Percentiles rank a stretch among this genome's conserved stretches.
Conservation (phyloP, 352 stramenopile species). For the Phytophthora pini region DNA sequence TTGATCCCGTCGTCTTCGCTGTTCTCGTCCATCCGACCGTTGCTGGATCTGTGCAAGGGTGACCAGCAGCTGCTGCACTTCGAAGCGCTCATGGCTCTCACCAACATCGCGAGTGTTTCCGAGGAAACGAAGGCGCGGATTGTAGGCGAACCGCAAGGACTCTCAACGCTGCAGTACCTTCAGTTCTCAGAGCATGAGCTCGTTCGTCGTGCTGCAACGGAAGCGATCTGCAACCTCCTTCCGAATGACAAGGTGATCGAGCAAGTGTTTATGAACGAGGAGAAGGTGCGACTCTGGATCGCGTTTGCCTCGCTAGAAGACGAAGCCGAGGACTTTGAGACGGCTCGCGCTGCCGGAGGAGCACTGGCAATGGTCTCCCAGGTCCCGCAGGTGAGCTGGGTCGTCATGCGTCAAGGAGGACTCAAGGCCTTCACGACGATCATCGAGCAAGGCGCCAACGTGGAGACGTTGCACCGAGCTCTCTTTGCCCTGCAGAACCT, state of each 20-base stretch:
- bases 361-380: slow-evolving; percentile 95
- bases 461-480: slow-evolving; percentile 78
- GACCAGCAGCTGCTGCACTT: slow-evolving; percentile 93
- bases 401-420: slow-evolving; percentile 73
- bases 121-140: slow-evolving; percentile 95
- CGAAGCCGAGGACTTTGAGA: slow-evolving; percentile 92
- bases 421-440: slow-evolving; percentile 65
- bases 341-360: slow-evolving; percentile 90
- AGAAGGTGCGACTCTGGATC: slow-evolving; percentile 95
- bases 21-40: slow-evolving; percentile 79
- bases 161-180: slow-evolving; percentile 84
- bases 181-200: slow-evolving; percentile 98
- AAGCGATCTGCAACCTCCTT: slow-evolving; percentile 97
- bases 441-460: slow-evolving; percentile 54
- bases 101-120: slow-evolving; percentile 95
- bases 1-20: slow-evolving; percentile 82
- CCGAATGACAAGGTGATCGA: slow-evolving; percentile 94
- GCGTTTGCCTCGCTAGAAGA: slow-evolving; percentile 93
- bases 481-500: slow-evolving; percentile 84
- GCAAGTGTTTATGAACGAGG: slow-evolving; percentile 92
- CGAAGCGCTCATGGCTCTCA: slow-evolving; percentile 97
- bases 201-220: slow-evolving; percentile 95
- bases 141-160: slow-evolving; percentile 63
- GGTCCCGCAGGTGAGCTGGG: slow-evolving; percentile 73
- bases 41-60: slow-evolving; percentile 95